Base-by-base conservation (phyloP, 192 early-diverging fungal species). In the Linnemannia schmuckeri region DNA sequence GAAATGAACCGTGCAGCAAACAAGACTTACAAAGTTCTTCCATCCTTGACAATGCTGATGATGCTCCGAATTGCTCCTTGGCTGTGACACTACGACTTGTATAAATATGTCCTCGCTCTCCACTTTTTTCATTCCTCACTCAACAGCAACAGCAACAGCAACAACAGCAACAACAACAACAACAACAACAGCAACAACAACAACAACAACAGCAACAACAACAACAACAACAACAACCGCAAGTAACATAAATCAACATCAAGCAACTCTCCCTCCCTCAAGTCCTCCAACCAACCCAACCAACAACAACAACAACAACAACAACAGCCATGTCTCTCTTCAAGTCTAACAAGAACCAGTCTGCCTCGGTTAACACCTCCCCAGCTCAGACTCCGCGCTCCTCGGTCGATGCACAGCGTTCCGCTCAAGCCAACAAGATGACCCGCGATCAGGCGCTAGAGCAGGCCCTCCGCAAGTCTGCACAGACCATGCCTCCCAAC, bases 391-490 rank as follows among this genome's bases (percentile, higher is more conserved):
- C 61, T 0, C 61, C 10, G n/a, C 74, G 74, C 22, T 30, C 74
- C 15, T 75, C 74, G 3, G 49, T 75, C 46, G 46, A 75, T 17
- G 74, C 3, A 12, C 33, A 49, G 46, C 74, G 74, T 17, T 1
- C 74, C 17, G 74, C 52, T 38, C 46, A 75, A 46, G n/a, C 52
- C 27, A 27, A 22, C 5, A 75, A 75, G 74, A 75, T 75, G 74
- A 75, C 74, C 49, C 46, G 33, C 52, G 52, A 75, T 5, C 49
- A 61, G 27, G 74, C 74, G 0, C 74, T 75, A 18, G 49, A 75
- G 49, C 6, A 61, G 41, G 72, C 72, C 22, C 72, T 73, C 17
- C 20, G 40, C 72, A 73, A 46, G 42, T 30, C 69, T 8, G 55
- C 27, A 0, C 55, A 57, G n/a, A 57, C 55, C 6, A 57, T 57